Conservation (phyloP, 768 basidiomycete species). For the Russula lepida region DNA sequence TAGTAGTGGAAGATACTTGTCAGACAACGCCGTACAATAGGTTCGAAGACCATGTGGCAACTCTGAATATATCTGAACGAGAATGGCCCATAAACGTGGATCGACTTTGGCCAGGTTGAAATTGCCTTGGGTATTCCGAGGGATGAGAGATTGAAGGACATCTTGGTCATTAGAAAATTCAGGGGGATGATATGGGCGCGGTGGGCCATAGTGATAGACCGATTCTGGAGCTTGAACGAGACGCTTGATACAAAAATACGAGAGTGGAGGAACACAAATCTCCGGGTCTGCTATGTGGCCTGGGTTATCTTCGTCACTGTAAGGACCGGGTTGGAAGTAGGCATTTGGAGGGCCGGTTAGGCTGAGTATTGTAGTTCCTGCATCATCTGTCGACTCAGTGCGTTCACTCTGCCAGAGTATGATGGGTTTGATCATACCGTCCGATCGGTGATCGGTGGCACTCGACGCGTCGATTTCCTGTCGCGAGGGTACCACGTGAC, state of each 20-base stretch:
- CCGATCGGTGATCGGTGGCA: no score
- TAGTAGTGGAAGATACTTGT: conserved; percentile 46
- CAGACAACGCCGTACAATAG: conserved; percentile 45
- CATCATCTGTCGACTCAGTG: conserved; percentile 12
- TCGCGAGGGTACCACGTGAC: conserved; percentile 1
- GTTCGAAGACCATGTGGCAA: conserved; percentile 39
- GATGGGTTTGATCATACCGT: conserved; percentile 10
- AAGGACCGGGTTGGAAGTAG: conserved; percentile 17
- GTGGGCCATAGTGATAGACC: conserved; percentile 30
- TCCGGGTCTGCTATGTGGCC: not conserved
- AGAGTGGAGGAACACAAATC: conserved; percentile 40
- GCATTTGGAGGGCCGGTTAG: conserved; percentile 8
- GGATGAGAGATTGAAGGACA: conserved; percentile 37
- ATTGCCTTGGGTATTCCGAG: conserved; percentile 19
- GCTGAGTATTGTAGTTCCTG: conserved; percentile 12
- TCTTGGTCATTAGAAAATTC: conserved; percentile 24
- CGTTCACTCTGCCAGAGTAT: conserved; percentile 16
- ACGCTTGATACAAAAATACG: conserved; percentile 40
- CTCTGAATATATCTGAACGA: conserved; percentile 50
- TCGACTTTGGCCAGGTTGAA: conserved; percentile 30
- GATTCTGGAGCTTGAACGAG: conserved; percentile 41
- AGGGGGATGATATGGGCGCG: conserved; percentile 31
- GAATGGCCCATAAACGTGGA: conserved; percentile 52
- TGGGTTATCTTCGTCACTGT: not conserved
- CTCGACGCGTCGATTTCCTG: not conserved